Conservation (phyloP, 108 stramenopile species). For the Nitzschia sp. region DNA sequence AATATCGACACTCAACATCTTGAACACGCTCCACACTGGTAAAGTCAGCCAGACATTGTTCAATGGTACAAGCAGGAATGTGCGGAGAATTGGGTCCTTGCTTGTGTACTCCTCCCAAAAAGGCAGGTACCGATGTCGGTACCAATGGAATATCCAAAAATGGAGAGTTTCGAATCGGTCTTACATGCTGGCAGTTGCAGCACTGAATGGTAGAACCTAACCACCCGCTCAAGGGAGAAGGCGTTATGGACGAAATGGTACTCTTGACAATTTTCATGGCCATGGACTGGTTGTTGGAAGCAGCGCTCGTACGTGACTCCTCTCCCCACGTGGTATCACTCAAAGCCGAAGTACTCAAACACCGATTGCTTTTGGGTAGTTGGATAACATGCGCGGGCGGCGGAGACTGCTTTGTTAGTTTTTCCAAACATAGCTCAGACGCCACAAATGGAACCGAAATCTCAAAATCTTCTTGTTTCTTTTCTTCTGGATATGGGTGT, state of each 20-base stretch:
- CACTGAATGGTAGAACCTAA: constrained; percentile 79
- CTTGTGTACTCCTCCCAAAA: constrained; percentile 6
- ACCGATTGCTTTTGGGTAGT: constrained; percentile 6
- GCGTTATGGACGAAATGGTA: constrained; percentile 48
- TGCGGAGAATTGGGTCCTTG: constrained; percentile 14
- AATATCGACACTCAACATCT: constrained; percentile 76
- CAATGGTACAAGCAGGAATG: constrained; percentile 43
- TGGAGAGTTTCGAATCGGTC: constrained; percentile 72
- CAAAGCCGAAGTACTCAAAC: neutral
- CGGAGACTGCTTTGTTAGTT: neutral
- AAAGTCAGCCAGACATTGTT: constrained; percentile 59
- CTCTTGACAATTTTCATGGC: constrained; percentile 17
- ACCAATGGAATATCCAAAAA: constrained; percentile 65
- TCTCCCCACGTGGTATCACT: constrained; percentile 8
- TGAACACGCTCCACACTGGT: constrained; percentile 60
- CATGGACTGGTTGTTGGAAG: neutral
- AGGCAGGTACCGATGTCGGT: constrained; percentile 49
- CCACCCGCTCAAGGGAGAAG: constrained; percentile 78
- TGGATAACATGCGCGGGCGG: too few species aligned
- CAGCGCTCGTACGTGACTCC: too few species aligned
- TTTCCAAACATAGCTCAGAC: neutral
- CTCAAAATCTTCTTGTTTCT: constrained; percentile 53
- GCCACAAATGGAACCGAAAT: neutral
- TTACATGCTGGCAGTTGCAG: constrained; percentile 57
- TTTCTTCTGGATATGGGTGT: constrained; percentile 38